Evolutionary conservation across 139 green algal species (phyloP).

Genomic region (Chlorella sp.): DNA sequence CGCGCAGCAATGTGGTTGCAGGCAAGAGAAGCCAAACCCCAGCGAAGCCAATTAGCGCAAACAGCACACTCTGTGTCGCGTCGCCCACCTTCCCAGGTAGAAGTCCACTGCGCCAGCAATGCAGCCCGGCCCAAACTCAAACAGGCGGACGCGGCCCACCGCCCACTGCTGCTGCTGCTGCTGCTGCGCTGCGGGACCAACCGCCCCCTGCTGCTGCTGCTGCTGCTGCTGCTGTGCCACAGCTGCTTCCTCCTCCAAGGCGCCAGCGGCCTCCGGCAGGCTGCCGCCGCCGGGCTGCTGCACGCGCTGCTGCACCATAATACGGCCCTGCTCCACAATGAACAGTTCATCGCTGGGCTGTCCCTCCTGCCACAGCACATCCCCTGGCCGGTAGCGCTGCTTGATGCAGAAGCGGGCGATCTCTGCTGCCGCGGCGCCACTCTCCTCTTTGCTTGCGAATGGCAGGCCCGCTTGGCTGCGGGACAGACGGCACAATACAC

Average conservation of each 20-base stretch:
- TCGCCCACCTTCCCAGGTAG: not conserved
- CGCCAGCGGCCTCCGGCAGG: too few relatives aligned
- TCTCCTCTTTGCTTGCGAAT: not conserved
- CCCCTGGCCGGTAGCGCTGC: not conserved
- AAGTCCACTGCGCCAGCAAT: constrained; percentile 5
- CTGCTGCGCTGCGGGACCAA: not conserved
- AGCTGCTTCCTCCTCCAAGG: not conserved
- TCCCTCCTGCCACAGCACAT: constrained; percentile 16
- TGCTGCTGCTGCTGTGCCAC: not conserved
- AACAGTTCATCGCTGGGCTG: constrained; percentile 1
- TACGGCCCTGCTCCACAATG: not conserved
- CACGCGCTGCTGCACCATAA: constrained; percentile 3
- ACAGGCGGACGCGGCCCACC: not conserved
- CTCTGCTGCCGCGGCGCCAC: not conserved
- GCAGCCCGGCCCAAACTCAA: constrained; percentile 11
- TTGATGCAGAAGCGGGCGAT: not conserved
- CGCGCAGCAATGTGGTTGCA: too few relatives aligned
- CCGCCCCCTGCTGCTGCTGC: not conserved
- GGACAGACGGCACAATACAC: too few relatives aligned
- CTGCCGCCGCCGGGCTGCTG: not conserved
- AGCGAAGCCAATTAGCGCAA: too few relatives aligned
- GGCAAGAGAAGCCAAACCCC: too few relatives aligned
- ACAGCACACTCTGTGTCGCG: too few relatives aligned
- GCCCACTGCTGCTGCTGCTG: not conserved
- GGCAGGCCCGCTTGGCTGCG: constrained; percentile 21